phyloP scores from a whole-genome alignment of 352 stramenopile genomes.

The Pythium dissimile region DNA sequence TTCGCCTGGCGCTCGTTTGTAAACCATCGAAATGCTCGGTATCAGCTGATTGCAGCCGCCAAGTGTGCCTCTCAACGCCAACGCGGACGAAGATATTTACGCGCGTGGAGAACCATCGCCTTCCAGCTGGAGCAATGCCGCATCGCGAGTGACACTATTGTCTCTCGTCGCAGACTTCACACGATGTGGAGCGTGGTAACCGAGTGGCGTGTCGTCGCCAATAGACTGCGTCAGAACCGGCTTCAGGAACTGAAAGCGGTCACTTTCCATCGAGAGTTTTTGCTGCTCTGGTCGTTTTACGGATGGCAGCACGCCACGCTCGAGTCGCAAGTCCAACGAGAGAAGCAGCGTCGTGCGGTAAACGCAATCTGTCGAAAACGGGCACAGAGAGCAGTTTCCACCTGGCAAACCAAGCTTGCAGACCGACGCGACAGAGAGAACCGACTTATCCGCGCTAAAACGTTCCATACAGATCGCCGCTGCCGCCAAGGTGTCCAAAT shows the following conservation, averaged over 20 bases:
- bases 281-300: conserved; percentile 11
- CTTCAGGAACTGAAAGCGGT: not conserved
- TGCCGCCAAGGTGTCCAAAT: not conserved
- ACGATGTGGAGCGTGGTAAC: not conserved
- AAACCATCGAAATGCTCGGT: not conserved
- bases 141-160: not conserved
- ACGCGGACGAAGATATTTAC: not conserved
- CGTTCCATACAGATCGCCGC: not conserved
- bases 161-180: not conserved
- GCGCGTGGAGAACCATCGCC: not conserved
- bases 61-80: not conserved
- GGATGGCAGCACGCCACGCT: conserved; percentile 12
- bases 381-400: not conserved
- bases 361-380: not conserved
- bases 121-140: not conserved
- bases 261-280: conserved; percentile 12
- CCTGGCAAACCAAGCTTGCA: not conserved
- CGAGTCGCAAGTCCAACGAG: not conserved
- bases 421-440: not conserved
- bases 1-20: not conserved
- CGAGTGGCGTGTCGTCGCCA: not conserved
- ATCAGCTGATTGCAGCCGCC: not conserved
- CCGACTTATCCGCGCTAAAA: not conserved
- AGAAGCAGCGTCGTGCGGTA: not conserved
- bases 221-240: not conserved